Base-by-base conservation (phyloP, 2,329 filamentous ascomycete species). In the Beauveria bassiana region DNA sequence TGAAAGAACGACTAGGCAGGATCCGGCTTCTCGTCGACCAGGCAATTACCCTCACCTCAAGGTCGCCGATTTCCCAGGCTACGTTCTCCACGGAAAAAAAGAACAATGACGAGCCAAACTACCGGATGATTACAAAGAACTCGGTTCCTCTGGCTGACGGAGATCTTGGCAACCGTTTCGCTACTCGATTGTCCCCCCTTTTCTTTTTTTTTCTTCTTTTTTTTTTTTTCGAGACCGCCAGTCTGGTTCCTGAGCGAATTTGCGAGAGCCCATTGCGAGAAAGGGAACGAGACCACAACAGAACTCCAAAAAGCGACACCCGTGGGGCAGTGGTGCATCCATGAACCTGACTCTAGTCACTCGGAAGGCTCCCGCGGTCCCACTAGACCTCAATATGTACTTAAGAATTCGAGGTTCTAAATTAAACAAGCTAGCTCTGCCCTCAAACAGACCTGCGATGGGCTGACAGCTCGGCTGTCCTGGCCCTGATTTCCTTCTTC, bases 311-410 rank as follows among this genome's bases (percentile, higher is more conserved):
- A 5, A 16, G 34, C 22, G 28, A 49, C 20, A n/a, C 18, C n/a
- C 20, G 20, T 50, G 56, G 56, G 56, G 46, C 34, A 10, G 34
- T 38, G 22, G 28, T 8, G 7, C 24, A 58, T 50, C 45, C 55
- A 49, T 58, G 55, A 58, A 58, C 55, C 28, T 31, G 45, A 45
- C 31, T 51, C 24, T 51, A 51, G 56, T 31, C 51, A 34, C 22
- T 43, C 56, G 56, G 56, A 52, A 59, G 55, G 18, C 22, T 51
- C 56, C 56, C 56, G 56, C 56, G 56, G 56, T 59, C 49, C n/a
- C 34, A 5, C 34, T 38, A 38, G 12, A 38, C 12, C 34, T 38
- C 14, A 38, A 38, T 16, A 38, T 38, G 12, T 38, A 38, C 18
- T 43, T 43, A 7, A 18, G 8, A 9, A 31, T 43, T 55, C 38